A percentile compares a stretch with the other conserved stretches of the same genome.
Evolutionary conservation across 2,329 filamentous ascomycete species (phyloP).

Genomic region (Conoideocrella luteorostrata): DNA sequence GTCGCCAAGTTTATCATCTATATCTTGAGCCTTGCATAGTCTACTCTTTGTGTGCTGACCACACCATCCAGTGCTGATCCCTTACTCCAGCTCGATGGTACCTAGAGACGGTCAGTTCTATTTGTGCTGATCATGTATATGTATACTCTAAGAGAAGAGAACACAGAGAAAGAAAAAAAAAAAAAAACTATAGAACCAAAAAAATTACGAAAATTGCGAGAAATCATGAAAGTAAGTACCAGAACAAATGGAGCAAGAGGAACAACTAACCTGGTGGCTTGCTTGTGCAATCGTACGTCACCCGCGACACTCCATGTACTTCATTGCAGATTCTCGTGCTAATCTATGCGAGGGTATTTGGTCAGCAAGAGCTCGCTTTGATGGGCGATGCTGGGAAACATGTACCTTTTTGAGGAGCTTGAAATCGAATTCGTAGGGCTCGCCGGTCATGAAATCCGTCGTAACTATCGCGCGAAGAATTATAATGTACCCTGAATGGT

Average conservation of each 20-base stretch:
- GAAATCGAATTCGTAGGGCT: slow-evolving; percentile 60
- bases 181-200: too few species aligned
- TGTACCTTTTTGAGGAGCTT: slow-evolving; percentile 50
- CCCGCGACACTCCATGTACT: slow-evolving; percentile 65
- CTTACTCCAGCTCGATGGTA: slow-evolving; percentile 68
- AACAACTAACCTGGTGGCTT: slow-evolving; percentile 45
- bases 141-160: too few species aligned
- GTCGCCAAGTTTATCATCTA: too few species aligned
- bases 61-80: too few species aligned
- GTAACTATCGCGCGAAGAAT: slow-evolving; percentile 10
- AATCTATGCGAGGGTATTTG: slow-evolving; percentile 34
- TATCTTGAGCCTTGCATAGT: too few species aligned
- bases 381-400: not conserved
- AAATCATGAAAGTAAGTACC: not conserved
- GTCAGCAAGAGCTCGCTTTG: not conserved
- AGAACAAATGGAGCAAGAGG: not conserved
- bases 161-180: too few species aligned
- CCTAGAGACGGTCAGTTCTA: slow-evolving; percentile 25
- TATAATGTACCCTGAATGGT: not conserved
- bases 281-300: slow-evolving; percentile 58
- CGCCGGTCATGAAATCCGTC: slow-evolving; percentile 51
- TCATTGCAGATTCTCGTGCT: slow-evolving; percentile 59
- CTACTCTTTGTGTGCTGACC: too few species aligned
- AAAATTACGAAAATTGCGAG: too few species aligned
- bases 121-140: not conserved